phyloP scores from a whole-genome alignment of 352 stramenopile species.

The Elongisporangium anandrum region DNA sequence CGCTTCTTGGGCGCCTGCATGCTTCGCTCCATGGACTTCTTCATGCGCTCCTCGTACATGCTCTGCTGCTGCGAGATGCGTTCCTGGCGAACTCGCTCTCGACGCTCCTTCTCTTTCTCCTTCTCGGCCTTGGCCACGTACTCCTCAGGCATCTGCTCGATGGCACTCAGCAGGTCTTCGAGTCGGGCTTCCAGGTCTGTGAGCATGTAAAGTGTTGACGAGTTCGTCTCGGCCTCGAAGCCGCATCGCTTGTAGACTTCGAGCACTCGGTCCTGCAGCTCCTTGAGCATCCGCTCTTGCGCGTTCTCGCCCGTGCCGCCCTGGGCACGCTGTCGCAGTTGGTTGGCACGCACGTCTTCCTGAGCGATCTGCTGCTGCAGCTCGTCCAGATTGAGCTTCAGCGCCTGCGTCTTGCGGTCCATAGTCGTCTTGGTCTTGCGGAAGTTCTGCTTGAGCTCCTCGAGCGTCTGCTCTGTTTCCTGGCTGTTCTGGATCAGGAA shows the following conservation, averaged over 20 bases:
- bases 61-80: conserved; percentile 90
- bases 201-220: conserved; percentile 92
- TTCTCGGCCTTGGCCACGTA: conserved; percentile 93
- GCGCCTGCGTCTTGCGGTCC: conserved; percentile 79
- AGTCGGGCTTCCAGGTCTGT: conserved; percentile 89
- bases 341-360: conserved; percentile 82
- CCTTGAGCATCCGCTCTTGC: conserved; percentile 86
- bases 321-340: conserved; percentile 62
- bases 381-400: conserved; percentile 89
- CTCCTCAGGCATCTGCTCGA: conserved; percentile 92
- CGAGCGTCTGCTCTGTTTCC: conserved; percentile 92
- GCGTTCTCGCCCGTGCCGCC: conserved; percentile 78
- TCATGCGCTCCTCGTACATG: conserved; percentile 92
- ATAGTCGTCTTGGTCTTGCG: conserved; percentile 87
- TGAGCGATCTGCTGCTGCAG: conserved; percentile 83
- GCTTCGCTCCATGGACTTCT: conserved; percentile 91
- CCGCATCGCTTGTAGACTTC: conserved; percentile 92
- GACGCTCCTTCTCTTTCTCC: conserved; percentile 92
- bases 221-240: conserved; percentile 91
- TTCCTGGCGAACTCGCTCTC: conserved; percentile 89
- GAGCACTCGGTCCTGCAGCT: conserved; percentile 85
- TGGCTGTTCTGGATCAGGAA: conserved; percentile 96
- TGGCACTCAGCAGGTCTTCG: conserved; percentile 88
- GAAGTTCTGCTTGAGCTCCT: conserved; percentile 93
- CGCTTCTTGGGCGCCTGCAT: conserved; percentile 93